Percentiles rank a stretch among this genome's conserved stretches.
These are phyloP conservation scores for Penicillium sp. DNA, from an alignment of 2,329 filamentous ascomycete species.

Conservation along the genomic window DNA sequence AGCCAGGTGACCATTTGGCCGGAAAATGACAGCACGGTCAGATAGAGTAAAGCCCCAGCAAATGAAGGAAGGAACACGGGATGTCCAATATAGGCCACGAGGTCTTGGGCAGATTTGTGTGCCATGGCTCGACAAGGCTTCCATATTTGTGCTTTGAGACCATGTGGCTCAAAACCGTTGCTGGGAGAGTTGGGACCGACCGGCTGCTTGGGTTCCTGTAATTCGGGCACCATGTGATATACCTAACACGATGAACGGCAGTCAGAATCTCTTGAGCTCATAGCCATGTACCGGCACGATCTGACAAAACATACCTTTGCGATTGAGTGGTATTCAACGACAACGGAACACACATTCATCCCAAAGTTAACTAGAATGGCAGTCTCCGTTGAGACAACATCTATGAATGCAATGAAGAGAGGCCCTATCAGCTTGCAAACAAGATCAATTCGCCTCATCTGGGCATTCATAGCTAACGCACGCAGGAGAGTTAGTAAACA, in stretches of 20 bases:
- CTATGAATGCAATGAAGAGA: slow-evolving; percentile 52
- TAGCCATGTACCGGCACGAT: not conserved
- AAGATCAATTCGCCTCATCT: slow-evolving; percentile 60
- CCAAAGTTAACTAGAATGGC: slow-evolving; percentile 47
- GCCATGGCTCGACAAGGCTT: slow-evolving; percentile 23
- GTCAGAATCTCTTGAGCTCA: not conserved
- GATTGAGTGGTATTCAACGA: slow-evolving; percentile 45
- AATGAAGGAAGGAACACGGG: slow-evolving; percentile 49
- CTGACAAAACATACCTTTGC: slow-evolving; percentile 12
- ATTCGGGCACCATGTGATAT: not conserved
- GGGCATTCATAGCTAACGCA: slow-evolving; percentile 50
- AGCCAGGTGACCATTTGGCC: slow-evolving; percentile 60
- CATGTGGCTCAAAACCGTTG: not conserved
- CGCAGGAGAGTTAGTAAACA: not conserved
- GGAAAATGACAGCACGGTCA: slow-evolving; percentile 58
- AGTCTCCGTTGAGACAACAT: slow-evolving; percentile 45
- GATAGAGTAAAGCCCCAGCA: slow-evolving; percentile 54
- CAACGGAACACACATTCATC: slow-evolving; percentile 46
- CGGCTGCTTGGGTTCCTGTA: not conserved
- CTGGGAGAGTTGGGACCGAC: not conserved
- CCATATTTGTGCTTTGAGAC: not conserved
- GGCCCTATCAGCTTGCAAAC: slow-evolving; percentile 60
- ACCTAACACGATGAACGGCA: not conserved
- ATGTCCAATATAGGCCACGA: slow-evolving; percentile 13
- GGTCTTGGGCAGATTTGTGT: slow-evolving; percentile 6